Evolutionary conservation across 768 basidiomycete genomes (phyloP).

Genomic region (Tubosaeta sp.): DNA sequence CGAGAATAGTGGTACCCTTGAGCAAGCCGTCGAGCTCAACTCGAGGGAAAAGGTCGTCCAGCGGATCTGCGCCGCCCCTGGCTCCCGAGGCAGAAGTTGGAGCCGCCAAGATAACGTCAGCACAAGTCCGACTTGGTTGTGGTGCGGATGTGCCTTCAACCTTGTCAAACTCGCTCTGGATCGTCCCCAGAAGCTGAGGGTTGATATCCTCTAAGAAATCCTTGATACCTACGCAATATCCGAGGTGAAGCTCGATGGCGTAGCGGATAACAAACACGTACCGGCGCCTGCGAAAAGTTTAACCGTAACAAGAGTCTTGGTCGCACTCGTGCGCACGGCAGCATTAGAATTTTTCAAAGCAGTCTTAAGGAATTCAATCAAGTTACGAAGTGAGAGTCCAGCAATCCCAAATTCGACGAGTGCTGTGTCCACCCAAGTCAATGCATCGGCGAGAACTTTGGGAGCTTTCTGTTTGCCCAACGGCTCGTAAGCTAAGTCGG

Average conservation of each 20-base stretch:
- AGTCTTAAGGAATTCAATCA: slow-evolving; percentile 89
- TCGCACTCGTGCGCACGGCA: slow-evolving; percentile 87
- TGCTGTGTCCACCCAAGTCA: slow-evolving; percentile 83
- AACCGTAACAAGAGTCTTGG: slow-evolving; percentile 86
- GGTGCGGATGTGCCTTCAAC: slow-evolving; percentile 74
- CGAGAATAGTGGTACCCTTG: slow-evolving; percentile 75
- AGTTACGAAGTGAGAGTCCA: slow-evolving; percentile 73
- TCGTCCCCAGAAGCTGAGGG: slow-evolving; percentile 87
- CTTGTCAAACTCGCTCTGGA: slow-evolving; percentile 90
- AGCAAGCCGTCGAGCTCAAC: slow-evolving; percentile 88
- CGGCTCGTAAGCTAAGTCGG: slow-evolving; percentile 77
- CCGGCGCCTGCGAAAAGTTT: slow-evolving; percentile 89
- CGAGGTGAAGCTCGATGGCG: not conserved
- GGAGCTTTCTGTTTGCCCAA: slow-evolving; percentile 95
- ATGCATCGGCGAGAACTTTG: slow-evolving; percentile 89
- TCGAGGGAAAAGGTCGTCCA: slow-evolving; percentile 94
- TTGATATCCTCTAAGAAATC: slow-evolving; percentile 93
- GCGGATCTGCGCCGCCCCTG: slow-evolving; percentile 52
- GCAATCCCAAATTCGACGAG: slow-evolving; percentile 88
- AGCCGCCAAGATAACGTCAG: slow-evolving; percentile 60
- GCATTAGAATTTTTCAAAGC: slow-evolving; percentile 93
- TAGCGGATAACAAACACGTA: slow-evolving; percentile 32
- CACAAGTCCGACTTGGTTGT: slow-evolving; percentile 71
- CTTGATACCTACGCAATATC: slow-evolving; percentile 66
- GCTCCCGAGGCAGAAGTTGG: slow-evolving; percentile 39